A percentile compares a stretch with the other conserved stretches of the same genome.
These are phyloP conservation scores for Aureobasidium sp. DNA, from an alignment of 2,329 filamentous ascomycete genomes.

Conservation along the genomic window DNA sequence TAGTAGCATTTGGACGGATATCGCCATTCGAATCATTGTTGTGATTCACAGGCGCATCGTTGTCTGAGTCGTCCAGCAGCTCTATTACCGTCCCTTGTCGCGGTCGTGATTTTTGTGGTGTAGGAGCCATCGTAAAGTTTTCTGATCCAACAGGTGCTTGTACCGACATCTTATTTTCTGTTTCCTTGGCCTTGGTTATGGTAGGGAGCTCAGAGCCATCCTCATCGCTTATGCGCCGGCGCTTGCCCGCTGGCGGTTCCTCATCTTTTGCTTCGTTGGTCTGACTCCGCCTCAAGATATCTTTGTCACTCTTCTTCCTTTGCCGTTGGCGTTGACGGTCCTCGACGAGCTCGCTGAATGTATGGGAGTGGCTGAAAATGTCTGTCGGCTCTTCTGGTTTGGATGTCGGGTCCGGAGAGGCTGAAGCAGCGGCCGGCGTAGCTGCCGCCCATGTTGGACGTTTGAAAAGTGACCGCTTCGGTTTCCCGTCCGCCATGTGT, in stretches of 20 bases:
- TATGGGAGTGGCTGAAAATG: slow-evolving; percentile 39
- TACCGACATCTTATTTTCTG: slow-evolving; percentile 14
- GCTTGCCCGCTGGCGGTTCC: slow-evolving; percentile 18
- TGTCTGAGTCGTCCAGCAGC: slow-evolving; percentile 6
- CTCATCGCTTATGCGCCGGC: slow-evolving; percentile 23
- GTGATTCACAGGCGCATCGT: not conserved
- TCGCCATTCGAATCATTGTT: slow-evolving; percentile 15
- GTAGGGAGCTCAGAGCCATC: slow-evolving; percentile 13
- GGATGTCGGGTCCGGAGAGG: not conserved
- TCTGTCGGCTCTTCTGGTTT: slow-evolving; percentile 23
- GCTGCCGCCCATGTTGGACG: slow-evolving; percentile 15
- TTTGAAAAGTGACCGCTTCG: slow-evolving; percentile 16
- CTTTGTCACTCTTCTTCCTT: slow-evolving; percentile 24
- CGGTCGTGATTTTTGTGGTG: slow-evolving; percentile 4
- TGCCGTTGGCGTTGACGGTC: slow-evolving; percentile 29
- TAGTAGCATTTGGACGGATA: not conserved
- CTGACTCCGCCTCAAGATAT: slow-evolving; percentile 2
- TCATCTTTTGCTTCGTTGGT: not conserved
- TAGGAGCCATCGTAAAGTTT: slow-evolving; percentile 4
- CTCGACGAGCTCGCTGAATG: slow-evolving; percentile 33
- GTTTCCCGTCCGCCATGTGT: slow-evolving; percentile 9
- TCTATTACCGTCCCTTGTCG: slow-evolving; percentile 14
- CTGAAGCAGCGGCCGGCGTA: not conserved
- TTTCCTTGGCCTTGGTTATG: slow-evolving; percentile 14
- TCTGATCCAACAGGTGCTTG: slow-evolving; percentile 16